Evolutionary conservation across 768 basidiomycete genomes (phyloP).

Genomic region (Lentinula lateritia): DNA sequence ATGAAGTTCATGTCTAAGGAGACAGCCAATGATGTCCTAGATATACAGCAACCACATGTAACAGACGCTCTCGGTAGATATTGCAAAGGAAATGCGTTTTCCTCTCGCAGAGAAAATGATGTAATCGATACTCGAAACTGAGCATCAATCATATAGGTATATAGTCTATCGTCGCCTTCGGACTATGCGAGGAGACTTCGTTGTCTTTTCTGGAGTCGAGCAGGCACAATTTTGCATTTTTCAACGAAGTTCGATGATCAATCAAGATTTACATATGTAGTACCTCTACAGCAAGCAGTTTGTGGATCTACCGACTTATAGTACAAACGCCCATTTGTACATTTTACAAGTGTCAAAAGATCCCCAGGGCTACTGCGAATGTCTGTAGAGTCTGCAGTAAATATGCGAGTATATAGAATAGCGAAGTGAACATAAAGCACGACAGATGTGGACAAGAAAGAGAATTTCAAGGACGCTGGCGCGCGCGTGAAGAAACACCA

Average conservation of each 20-base stretch:
- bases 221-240: neutral
- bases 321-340: too few relatives aligned
- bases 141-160: neutral
- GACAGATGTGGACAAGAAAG: too few relatives aligned
- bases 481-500: slow-evolving; percentile 12
- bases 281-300: too few relatives aligned
- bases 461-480: neutral
- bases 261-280: neutral
- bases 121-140: neutral
- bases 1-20: neutral
- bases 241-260: too few relatives aligned
- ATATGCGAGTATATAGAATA: too few relatives aligned
- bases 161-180: neutral
- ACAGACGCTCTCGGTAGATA: neutral
- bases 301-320: too few relatives aligned
- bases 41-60: neutral
- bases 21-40: neutral
- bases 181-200: neutral
- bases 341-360: too few relatives aligned
- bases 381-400: too few relatives aligned
- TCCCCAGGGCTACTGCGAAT: too few relatives aligned
- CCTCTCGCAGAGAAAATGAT: neutral
- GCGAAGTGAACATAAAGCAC: too few relatives aligned
- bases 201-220: slow-evolving; percentile 1
- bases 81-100: neutral